These are phyloP conservation scores for Orbilia blumenaviensis DNA, from an alignment of 2,329 filamentous ascomycete genomes.

Conservation along the genomic window DNA sequence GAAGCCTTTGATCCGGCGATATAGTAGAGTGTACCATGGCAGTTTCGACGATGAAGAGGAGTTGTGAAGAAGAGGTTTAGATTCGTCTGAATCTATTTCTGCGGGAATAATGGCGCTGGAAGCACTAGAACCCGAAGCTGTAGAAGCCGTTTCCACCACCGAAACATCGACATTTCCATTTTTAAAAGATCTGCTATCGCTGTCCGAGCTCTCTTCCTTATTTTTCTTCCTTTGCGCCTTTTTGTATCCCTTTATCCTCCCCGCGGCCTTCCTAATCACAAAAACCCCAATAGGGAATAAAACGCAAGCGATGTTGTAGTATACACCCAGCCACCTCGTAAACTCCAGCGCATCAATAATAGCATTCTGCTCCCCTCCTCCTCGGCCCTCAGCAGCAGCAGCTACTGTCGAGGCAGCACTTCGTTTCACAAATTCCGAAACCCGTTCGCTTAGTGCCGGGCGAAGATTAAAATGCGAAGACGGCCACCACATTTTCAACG, in stretches of 20 bases:
- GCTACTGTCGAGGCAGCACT: neutral
- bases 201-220: neutral
- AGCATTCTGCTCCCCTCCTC: slow-evolving; percentile 8
- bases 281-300: slow-evolving; percentile 36
- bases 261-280: slow-evolving; percentile 17
- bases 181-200: neutral
- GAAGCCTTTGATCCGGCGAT: slow-evolving; percentile 40
- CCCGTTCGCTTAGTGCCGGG: slow-evolving; percentile 32
- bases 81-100: slow-evolving; percentile 15
- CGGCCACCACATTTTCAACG: slow-evolving; percentile 44
- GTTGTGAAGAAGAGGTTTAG: slow-evolving; percentile 31
- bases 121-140: slow-evolving; percentile 19
- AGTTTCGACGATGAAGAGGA: neutral
- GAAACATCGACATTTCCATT: neutral
- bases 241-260: slow-evolving; percentile 5
- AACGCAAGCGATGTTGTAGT: slow-evolving; percentile 32
- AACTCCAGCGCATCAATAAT: slow-evolving; percentile 35
- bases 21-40: slow-evolving; percentile 34
- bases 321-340: slow-evolving; percentile 27
- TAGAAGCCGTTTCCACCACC: neutral
- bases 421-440: slow-evolving; percentile 38
- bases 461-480: slow-evolving; percentile 40
- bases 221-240: slow-evolving; percentile 3
- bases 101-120: neutral
- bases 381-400: neutral